Evolutionary conservation across 345 rosid species (phyloP).

Genomic region (Brassica nigra): DNA sequence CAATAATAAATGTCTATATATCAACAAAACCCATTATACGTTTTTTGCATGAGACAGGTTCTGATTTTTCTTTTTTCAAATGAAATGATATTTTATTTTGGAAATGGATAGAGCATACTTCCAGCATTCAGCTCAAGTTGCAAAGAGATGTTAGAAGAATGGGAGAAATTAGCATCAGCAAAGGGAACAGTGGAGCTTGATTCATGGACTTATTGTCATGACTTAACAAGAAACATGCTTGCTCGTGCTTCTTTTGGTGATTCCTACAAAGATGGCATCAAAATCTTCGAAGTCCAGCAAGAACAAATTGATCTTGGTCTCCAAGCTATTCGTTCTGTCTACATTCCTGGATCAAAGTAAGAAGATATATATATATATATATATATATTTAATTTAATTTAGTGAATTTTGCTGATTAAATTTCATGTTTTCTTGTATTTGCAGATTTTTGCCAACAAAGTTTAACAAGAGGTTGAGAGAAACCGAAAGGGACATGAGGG

Average conservation of each 20-base stretch:
- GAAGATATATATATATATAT: not conserved
- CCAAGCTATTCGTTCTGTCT: slow-evolving; percentile 36
- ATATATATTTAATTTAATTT: not conserved
- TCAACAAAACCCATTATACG: not conserved
- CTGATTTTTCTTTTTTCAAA: not conserved
- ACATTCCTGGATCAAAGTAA: slow-evolving; percentile 49
- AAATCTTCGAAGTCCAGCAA: slow-evolving; percentile 45
- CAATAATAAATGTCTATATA: not conserved
- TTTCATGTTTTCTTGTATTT: not conserved
- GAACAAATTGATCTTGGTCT: slow-evolving; percentile 44
- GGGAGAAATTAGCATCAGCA: slow-evolving; percentile 40
- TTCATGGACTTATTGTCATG: slow-evolving; percentile 46
- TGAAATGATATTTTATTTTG: not conserved
- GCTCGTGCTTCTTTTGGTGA: slow-evolving; percentile 55
- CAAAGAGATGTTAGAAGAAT: slow-evolving; percentile 42
- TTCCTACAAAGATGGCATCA: slow-evolving; percentile 46
- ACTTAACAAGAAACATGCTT: slow-evolving; percentile 46
- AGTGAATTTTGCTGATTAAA: not conserved
- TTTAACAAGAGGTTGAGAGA: slow-evolving; percentile 48
- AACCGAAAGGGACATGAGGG: slow-evolving; percentile 41
- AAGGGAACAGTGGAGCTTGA: slow-evolving; percentile 44
- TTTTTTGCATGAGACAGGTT: not conserved
- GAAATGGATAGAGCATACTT: slow-evolving; percentile 41
- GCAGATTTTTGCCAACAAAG: slow-evolving; percentile 52
- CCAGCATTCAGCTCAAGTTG: slow-evolving; percentile 41